A percentile compares a stretch with the other conserved stretches of the same genome.
Conservation (phyloP, 805 yeast species). For the Metschnikowia shivogae region DNA sequence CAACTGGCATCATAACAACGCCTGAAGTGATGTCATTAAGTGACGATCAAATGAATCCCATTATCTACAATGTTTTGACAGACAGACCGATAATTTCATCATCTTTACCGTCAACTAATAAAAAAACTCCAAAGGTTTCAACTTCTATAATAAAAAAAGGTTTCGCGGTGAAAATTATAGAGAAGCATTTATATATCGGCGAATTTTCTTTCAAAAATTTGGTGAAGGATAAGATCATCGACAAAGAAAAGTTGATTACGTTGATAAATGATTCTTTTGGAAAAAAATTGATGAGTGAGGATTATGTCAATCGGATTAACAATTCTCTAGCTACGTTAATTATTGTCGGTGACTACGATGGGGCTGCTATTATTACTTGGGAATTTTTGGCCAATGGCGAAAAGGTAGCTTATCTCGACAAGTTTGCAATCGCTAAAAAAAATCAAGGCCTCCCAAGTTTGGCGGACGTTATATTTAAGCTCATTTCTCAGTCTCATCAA, state of each 20-base stretch:
- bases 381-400: slow-evolving; percentile 40
- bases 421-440: slow-evolving; percentile 81
- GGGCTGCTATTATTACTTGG: slow-evolving; percentile 89
- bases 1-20: slow-evolving; percentile 87
- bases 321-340: slow-evolving; percentile 69
- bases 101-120: slow-evolving; percentile 66
- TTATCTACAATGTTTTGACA: slow-evolving; percentile 83
- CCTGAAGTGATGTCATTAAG: slow-evolving; percentile 63
- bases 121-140: slow-evolving; percentile 55
- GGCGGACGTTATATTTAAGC: slow-evolving; percentile 88
- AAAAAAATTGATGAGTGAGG: slow-evolving; percentile 57
- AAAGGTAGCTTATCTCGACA: slow-evolving; percentile 77
- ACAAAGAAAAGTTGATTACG: slow-evolving; percentile 51
- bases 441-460: slow-evolving; percentile 91
- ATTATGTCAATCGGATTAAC: slow-evolving; percentile 64
- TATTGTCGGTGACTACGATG: slow-evolving; percentile 91
- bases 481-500: slow-evolving; percentile 65
- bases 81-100: slow-evolving; percentile 90
- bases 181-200: slow-evolving; percentile 22
- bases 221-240: slow-evolving; percentile 40
- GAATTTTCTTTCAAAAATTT: slow-evolving; percentile 40
- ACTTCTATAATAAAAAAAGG: slow-evolving; percentile 84
- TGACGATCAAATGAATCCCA: slow-evolving; percentile 65
- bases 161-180: slow-evolving; percentile 47
- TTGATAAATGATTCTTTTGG: slow-evolving; percentile 80